A percentile compares a stretch with the other conserved stretches of the same genome.
These are phyloP conservation scores for Didymella exigua DNA, from an alignment of 2,329 filamentous ascomycete genomes.

Conservation along the genomic window DNA sequence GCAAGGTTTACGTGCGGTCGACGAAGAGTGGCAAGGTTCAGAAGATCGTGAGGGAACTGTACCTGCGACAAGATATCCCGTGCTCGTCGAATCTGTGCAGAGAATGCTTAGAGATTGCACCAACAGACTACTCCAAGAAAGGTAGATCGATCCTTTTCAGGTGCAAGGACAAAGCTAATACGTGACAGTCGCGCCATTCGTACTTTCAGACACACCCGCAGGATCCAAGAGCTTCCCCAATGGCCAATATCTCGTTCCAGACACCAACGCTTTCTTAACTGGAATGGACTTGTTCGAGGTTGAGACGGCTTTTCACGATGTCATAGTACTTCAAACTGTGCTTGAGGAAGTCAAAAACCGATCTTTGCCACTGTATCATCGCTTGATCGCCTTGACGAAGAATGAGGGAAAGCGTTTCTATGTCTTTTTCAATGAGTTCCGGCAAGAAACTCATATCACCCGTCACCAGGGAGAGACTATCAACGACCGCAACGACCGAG, in stretches of 20 bases:
- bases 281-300: slow-evolving; percentile 98
- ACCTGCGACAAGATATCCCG: slow-evolving; percentile 93
- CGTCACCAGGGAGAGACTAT: slow-evolving; percentile 81
- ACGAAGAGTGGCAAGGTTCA: slow-evolving; percentile 97
- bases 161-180: slow-evolving; percentile 26
- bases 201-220: slow-evolving; percentile 86
- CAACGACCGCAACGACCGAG: slow-evolving; percentile 95
- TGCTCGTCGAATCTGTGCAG: slow-evolving; percentile 92
- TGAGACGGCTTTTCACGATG: slow-evolving; percentile 88
- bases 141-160: slow-evolving; percentile 54
- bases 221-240: slow-evolving; percentile 81
- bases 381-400: slow-evolving; percentile 85
- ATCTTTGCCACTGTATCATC: slow-evolving; percentile 92
- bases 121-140: slow-evolving; percentile 77
- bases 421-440: slow-evolving; percentile 98
- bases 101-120: slow-evolving; percentile 74
- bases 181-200: slow-evolving; percentile 72
- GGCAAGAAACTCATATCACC: slow-evolving; percentile 84
- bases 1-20: slow-evolving; percentile 93
- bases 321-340: slow-evolving; percentile 95
- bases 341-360: slow-evolving; percentile 94
- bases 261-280: slow-evolving; percentile 93
- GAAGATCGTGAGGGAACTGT: slow-evolving; percentile 97
- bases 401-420: slow-evolving; percentile 98
- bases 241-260: slow-evolving; percentile 92